Conservation (phyloP, 2,329 filamentous ascomycete genomes). For the Apiospora koreana region DNA sequence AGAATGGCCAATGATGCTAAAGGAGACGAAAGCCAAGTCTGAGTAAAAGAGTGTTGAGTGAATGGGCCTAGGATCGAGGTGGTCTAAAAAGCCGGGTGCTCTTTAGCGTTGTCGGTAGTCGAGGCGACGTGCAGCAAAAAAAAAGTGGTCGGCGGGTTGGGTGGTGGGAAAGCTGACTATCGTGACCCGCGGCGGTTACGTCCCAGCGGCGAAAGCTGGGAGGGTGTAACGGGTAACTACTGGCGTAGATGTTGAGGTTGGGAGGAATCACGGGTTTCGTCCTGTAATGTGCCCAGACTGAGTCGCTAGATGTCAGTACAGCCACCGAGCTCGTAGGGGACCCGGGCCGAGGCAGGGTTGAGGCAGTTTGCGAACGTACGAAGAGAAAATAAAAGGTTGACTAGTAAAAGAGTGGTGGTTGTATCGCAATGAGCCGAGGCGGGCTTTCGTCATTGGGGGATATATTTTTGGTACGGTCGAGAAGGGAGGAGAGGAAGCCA, state of each 20-base stretch:
- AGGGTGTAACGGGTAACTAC: not conserved
- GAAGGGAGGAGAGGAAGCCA: not conserved
- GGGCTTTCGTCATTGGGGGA: not conserved
- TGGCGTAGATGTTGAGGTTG: not conserved
- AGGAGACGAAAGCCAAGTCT: not conserved
- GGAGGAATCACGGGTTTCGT: not conserved
- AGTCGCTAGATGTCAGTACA: constrained; percentile 1
- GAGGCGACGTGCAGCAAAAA: not conserved
- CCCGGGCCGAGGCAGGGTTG: not conserved
- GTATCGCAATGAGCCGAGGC: not conserved
- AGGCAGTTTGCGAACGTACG: not conserved
- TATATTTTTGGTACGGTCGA: not conserved
- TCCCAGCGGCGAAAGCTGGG: not conserved
- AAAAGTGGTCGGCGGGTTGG: not conserved
- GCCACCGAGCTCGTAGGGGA: not conserved
- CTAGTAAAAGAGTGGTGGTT: constrained; percentile 5
- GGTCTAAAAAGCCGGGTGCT: constrained; percentile 1
- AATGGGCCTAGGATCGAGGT: not conserved
- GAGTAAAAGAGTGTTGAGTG: not conserved
- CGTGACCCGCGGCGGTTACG: not conserved
- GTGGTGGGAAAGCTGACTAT: constrained; percentile 1
- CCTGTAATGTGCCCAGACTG: not conserved
- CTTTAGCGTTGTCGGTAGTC: not conserved
- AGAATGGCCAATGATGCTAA: constrained; percentile 6
- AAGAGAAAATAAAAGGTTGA: not conserved